Conservation (phyloP, 78 protist genomes). For the Planoprotostelium fungivorum region DNA sequence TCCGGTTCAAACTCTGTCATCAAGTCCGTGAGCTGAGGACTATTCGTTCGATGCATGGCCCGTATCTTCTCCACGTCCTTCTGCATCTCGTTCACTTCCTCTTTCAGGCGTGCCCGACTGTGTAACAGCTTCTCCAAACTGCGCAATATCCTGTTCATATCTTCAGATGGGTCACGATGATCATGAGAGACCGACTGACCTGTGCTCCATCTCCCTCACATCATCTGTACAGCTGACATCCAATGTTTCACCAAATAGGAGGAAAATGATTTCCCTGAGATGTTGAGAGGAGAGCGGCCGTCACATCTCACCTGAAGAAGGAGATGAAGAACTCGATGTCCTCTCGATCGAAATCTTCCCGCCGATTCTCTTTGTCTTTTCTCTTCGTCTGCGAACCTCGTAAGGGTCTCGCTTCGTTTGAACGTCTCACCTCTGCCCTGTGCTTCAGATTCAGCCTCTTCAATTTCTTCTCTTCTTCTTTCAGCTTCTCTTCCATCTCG, state of each 20-base stretch:
- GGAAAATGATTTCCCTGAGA: no score
- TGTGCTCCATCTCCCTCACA: not conserved
- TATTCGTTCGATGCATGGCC: no score
- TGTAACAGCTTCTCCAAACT: not conserved
- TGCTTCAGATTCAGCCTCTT: not conserved
- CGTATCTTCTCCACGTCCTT: not conserved
- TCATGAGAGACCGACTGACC: not conserved
- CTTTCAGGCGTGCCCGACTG: not conserved
- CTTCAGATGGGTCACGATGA: not conserved
- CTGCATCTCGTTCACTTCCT: not conserved
- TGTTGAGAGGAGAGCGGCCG: no score
- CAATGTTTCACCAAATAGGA: not conserved
- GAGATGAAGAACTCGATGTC: not conserved
- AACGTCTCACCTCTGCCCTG: not conserved
- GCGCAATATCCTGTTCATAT: not conserved
- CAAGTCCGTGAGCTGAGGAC: no score
- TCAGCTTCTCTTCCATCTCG: not conserved
- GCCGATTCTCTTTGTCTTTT: not conserved
- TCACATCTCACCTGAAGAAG: no score
- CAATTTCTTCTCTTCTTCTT: not conserved
- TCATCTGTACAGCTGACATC: not conserved
- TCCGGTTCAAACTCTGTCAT: no score
- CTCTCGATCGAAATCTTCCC: not conserved
- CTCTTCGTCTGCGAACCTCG: not conserved
- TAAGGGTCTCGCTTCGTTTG: not conserved